phyloP scores from a whole-genome alignment of 148 eudicot species.

The Camellia sinensis region DNA sequence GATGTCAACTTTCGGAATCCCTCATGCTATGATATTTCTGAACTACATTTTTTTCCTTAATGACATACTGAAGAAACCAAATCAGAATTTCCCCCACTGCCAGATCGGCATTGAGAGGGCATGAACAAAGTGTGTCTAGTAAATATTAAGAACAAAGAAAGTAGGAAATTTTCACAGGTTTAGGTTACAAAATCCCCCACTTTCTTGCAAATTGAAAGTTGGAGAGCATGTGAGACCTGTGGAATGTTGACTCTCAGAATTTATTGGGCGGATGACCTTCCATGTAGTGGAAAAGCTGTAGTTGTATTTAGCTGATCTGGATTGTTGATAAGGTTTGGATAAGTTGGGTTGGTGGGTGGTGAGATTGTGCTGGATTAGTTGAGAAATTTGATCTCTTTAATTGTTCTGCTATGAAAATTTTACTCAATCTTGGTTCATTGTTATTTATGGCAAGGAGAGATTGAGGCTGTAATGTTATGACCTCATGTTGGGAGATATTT shows the following conservation, averaged over 20 bases:
- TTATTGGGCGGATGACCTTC: background rate
- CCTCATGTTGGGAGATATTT: background rate
- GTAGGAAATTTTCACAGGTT: no score
- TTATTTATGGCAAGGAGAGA: no score
- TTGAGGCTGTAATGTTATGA: background rate
- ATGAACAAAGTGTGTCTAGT: no score
- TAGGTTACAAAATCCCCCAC: background rate
- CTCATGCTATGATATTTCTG: no score
- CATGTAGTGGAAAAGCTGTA: background rate
- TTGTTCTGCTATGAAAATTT: background rate
- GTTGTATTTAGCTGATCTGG: background rate
- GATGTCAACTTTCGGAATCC: no score
- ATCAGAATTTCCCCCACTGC: no score
- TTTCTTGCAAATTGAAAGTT: background rate
- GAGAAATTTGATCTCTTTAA: background rate
- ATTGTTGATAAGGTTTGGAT: background rate
- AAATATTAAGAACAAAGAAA: no score
- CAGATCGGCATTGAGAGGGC: no score
- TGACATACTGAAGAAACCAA: no score
- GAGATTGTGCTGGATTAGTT: background rate
- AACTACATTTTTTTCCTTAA: no score
- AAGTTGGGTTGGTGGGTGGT: background rate
- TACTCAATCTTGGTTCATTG: background rate
- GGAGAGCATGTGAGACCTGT: background rate
- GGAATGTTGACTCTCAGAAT: background rate